Evolutionary conservation across 306 rosid genomes (phyloP).

Genomic region (Lupinus albus): DNA sequence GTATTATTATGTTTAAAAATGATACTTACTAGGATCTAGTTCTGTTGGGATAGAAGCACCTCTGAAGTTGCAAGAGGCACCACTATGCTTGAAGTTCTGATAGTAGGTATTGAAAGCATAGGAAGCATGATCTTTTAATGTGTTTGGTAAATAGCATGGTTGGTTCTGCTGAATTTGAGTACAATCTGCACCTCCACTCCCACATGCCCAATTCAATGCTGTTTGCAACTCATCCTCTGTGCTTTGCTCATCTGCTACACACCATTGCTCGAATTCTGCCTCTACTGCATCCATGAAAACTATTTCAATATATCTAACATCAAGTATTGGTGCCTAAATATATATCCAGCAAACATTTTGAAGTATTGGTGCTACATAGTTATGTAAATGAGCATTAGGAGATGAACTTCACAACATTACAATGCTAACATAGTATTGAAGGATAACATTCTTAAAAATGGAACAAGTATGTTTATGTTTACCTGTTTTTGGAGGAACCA

Average conservation of each 20-base stretch:
- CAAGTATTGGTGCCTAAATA: too few relatives aligned
- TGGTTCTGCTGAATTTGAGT: constrained; percentile 61
- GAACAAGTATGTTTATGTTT: constrained; percentile 25
- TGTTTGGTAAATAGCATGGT: constrained; percentile 71
- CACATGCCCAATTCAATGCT: constrained; percentile 86
- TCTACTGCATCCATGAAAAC: constrained; percentile 25
- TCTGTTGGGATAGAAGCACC: constrained; percentile 74
- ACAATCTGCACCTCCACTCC: constrained; percentile 78
- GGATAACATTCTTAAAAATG: neutral
- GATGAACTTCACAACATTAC: neutral
- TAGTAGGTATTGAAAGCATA: constrained; percentile 73
- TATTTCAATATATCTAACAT: too few relatives aligned
- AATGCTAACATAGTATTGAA: neutral
- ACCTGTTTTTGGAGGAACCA: constrained; percentile 59
- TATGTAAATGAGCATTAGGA: neutral
- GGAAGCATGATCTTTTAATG: constrained; percentile 74
- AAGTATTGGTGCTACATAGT: neutral
- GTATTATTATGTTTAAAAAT: neutral
- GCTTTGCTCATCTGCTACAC: constrained; percentile 77
- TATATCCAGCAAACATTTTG: too few relatives aligned
- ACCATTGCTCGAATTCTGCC: constrained; percentile 75
- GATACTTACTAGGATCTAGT: constrained; percentile 74
- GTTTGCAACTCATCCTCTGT: constrained; percentile 64
- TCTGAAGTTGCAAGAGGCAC: constrained; percentile 74
- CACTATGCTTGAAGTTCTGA: constrained; percentile 67